phyloP scores from a whole-genome alignment of 805 yeast species.

The Saccharomyces mikatae region DNA sequence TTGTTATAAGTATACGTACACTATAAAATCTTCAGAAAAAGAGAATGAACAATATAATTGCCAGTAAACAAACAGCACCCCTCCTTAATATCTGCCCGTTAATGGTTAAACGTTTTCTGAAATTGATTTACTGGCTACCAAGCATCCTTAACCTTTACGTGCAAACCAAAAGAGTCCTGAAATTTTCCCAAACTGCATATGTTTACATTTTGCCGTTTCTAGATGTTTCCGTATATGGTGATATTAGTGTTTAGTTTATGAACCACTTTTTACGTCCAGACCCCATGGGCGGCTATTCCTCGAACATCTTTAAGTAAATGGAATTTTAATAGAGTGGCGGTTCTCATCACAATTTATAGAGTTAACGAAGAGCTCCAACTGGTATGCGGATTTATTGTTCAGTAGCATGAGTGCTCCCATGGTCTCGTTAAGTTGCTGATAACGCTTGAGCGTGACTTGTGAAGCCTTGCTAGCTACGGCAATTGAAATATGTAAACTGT shows the following conservation, averaged over 20 bases:
- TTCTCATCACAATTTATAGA: not conserved
- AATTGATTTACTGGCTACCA: not conserved
- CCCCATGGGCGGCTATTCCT: not conserved
- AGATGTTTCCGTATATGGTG: not conserved
- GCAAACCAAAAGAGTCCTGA: not conserved
- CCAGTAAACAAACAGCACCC: not conserved
- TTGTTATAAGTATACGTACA: not conserved
- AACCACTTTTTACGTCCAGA: not conserved
- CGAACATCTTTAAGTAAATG: not conserved
- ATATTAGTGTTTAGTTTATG: not conserved
- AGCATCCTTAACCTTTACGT: not conserved
- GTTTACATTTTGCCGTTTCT: not conserved
- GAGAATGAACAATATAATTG: not conserved
- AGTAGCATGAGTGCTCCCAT: not conserved
- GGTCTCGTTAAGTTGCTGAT: not conserved
- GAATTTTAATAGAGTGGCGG: not conserved
- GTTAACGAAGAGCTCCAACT: not conserved
- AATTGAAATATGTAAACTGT: not conserved
- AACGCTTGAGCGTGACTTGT: not conserved
- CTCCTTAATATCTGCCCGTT: not conserved
- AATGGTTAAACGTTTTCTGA: not conserved
- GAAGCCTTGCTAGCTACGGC: not conserved
- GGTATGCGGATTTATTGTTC: not conserved
- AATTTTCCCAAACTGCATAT: not conserved
- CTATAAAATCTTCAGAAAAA: not conserved